Percentiles rank a stretch among this genome's conserved stretches.
phyloP scores from a whole-genome alignment of 805 yeast genomes.

The Sugiyamaella americana region DNA sequence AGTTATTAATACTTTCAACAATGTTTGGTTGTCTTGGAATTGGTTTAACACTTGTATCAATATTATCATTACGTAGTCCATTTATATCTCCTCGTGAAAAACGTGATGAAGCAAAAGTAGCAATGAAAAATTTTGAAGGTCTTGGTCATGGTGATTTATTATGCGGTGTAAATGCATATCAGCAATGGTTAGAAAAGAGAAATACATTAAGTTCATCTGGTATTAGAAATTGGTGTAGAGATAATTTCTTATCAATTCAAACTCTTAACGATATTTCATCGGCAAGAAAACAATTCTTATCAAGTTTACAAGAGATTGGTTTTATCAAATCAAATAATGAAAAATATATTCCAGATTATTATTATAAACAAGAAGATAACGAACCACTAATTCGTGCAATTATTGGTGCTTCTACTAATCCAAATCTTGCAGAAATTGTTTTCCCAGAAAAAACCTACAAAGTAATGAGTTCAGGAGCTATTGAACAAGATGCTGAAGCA shows the following conservation, averaged over 20 bases:
- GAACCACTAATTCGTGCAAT: constrained; percentile 54
- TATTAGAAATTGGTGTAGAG: constrained; percentile 44
- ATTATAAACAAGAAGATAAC: constrained; percentile 51
- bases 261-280: constrained; percentile 67
- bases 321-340: constrained; percentile 56
- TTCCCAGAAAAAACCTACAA: constrained; percentile 74
- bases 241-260: constrained; percentile 55
- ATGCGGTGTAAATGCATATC: constrained; percentile 55
- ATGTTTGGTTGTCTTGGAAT: constrained; percentile 75
- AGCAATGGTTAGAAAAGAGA: constrained; percentile 41
- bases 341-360: constrained; percentile 21
- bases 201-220: constrained; percentile 22
- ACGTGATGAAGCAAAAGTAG: constrained; percentile 54
- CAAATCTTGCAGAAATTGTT: constrained; percentile 75
- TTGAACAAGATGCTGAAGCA: constrained; percentile 83
- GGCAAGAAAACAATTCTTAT: constrained; percentile 60
- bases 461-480: constrained; percentile 67
- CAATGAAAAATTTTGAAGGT: constrained; percentile 25
- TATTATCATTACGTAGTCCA: constrained; percentile 68
- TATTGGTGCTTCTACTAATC: constrained; percentile 75
- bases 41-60: constrained; percentile 75
- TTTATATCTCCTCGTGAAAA: constrained; percentile 56
- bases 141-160: constrained; percentile 69
- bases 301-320: constrained; percentile 71
- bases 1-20: constrained; percentile 70